Evolutionary conservation across 2,329 filamentous ascomycete genomes (phyloP).

Genomic region (Exophiala sp.): DNA sequence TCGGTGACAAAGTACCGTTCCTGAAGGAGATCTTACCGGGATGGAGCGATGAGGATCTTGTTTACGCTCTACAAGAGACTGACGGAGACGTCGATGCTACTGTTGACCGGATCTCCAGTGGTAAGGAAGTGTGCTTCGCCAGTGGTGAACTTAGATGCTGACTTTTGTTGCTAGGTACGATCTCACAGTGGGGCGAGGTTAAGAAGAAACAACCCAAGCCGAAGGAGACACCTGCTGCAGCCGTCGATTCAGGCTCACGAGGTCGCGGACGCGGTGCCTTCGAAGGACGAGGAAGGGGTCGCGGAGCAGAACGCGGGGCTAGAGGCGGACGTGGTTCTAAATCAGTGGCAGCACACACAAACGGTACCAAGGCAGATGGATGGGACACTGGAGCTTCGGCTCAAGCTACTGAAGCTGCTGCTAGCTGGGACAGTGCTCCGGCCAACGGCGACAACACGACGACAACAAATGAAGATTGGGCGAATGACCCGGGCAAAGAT

Average conservation of each 20-base stretch:
- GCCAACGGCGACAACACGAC: conserved; percentile 29
- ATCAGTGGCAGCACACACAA: conserved; percentile 36
- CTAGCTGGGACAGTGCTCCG: conserved; percentile 30
- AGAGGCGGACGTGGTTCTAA: conserved; percentile 44
- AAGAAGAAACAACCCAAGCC: conserved; percentile 49
- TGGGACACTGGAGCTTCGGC: conserved; percentile 16
- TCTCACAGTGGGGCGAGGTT: conserved; percentile 49
- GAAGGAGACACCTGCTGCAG: conserved; percentile 38
- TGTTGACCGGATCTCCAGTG: conserved; percentile 49
- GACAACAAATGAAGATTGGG: conserved; percentile 25
- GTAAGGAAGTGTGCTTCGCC: conserved; percentile 30
- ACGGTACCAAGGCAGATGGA: conserved; percentile 36
- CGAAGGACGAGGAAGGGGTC: conserved; percentile 43
- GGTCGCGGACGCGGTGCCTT: conserved; percentile 45
- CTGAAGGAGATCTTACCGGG: conserved; percentile 91
- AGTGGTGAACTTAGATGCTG: not conserved
- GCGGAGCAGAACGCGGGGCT: conserved; percentile 40
- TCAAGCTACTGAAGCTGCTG: conserved; percentile 28
- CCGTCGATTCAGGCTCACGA: conserved; percentile 36
- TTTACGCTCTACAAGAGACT: conserved; percentile 82
- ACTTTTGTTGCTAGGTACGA: conserved; percentile 37
- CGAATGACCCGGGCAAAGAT: conserved; percentile 29
- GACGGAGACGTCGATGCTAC: conserved; percentile 45
- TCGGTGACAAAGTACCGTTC: conserved; percentile 68
- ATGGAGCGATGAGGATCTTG: conserved; percentile 91